phyloP scores from a whole-genome alignment of 2,329 filamentous ascomycete genomes.

The Penicillium sp. region DNA sequence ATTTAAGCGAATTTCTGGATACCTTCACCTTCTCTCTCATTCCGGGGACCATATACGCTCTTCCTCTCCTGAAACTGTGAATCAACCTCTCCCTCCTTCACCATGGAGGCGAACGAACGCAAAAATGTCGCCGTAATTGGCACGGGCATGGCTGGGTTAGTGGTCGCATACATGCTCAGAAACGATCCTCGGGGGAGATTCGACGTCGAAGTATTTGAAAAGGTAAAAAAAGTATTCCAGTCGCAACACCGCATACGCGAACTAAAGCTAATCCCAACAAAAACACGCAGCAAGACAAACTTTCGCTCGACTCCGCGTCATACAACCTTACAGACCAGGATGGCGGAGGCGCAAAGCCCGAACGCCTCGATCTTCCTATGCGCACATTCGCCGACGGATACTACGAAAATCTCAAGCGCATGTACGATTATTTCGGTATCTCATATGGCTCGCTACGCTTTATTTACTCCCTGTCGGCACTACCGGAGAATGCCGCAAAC shows the following conservation, averaged over 20 bases:
- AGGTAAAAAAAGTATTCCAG: conserved; percentile 31
- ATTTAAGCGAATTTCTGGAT: background rate
- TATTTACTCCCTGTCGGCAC: conserved; percentile 52
- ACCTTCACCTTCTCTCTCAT: background rate
- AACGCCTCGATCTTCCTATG: conserved; percentile 50
- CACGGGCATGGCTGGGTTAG: conserved; percentile 51
- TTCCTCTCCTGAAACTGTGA: background rate
- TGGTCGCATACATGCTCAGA: conserved; percentile 47
- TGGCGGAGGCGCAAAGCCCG: conserved; percentile 15
- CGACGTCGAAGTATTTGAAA: conserved; percentile 47
- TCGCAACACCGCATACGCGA: background rate
- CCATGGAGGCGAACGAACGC: background rate
- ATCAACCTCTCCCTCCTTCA: background rate
- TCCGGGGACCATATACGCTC: background rate
- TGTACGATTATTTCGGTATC: conserved; percentile 57
- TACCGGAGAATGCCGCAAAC: conserved; percentile 8
- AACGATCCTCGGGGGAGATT: conserved; percentile 43
- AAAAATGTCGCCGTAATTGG: conserved; percentile 46
- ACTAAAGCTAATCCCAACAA: conserved; percentile 4
- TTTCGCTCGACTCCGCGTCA: conserved; percentile 49
- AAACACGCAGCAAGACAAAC: conserved; percentile 37
- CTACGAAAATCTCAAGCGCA: conserved; percentile 54
- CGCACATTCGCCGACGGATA: conserved; percentile 53
- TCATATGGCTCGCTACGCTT: conserved; percentile 52
- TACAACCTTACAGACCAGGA: conserved; percentile 32